phyloP scores from a whole-genome alignment of 2,329 filamentous ascomycete species.

The Fusarium lyarnte region DNA sequence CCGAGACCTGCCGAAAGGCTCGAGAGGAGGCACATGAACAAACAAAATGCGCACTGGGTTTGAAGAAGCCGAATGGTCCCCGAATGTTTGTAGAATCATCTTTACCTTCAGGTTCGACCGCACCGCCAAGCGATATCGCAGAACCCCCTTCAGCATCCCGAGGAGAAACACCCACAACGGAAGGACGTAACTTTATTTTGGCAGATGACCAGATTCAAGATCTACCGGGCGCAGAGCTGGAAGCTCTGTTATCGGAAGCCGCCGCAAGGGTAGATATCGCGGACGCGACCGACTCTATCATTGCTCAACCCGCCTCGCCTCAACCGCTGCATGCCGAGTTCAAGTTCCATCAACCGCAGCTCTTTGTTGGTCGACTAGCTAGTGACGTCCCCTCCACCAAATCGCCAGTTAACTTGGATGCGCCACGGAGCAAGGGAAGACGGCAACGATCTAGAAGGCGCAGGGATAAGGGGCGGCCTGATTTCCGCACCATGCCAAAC shows the following conservation, averaged over 20 bases:
- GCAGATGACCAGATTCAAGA: neutral
- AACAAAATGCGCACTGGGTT: conserved; percentile 22
- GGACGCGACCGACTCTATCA: conserved; percentile 16
- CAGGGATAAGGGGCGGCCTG: conserved; percentile 43
- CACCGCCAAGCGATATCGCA: conserved; percentile 25
- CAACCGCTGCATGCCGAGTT: conserved; percentile 32
- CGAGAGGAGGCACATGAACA: conserved; percentile 34
- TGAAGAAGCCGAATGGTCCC: neutral
- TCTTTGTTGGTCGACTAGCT: conserved; percentile 47
- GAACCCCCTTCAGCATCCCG: conserved; percentile 30
- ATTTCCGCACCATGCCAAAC: conserved; percentile 48
- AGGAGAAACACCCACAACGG: conserved; percentile 1
- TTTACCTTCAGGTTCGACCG: conserved; percentile 1
- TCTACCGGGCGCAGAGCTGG: neutral
- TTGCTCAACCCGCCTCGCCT: conserved; percentile 28
- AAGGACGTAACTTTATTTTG: neutral
- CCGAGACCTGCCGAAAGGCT: conserved; percentile 34
- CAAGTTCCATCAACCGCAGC: conserved; percentile 45
- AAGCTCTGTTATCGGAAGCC: conserved; percentile 4
- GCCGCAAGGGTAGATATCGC: conserved; percentile 1
- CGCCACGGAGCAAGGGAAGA: conserved; percentile 11
- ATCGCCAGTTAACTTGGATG: neutral
- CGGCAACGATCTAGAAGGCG: conserved; percentile 26
- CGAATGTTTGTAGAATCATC: conserved; percentile 20
- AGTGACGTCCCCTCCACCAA: conserved; percentile 2